These are phyloP conservation scores for Pichia sp. DNA, from an alignment of 1,139 yeast species.

Conservation along the genomic window DNA sequence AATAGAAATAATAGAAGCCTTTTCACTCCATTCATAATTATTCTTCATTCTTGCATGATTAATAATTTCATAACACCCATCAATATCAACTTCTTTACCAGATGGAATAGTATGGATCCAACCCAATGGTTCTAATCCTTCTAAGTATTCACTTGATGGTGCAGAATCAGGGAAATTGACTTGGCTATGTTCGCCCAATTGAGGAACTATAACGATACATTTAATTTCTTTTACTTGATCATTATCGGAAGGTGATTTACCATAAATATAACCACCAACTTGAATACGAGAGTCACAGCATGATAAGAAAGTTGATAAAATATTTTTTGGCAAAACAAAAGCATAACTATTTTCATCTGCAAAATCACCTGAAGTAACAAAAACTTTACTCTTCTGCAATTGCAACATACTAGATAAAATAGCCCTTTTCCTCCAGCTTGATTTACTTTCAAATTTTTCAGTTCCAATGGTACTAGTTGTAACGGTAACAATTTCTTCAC, in stretches of 20 bases:
- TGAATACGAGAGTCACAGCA: conserved; percentile 79
- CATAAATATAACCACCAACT: conserved; percentile 77
- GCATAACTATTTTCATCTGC: conserved; percentile 56
- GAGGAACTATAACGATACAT: conserved; percentile 80
- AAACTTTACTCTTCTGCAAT: conserved; percentile 70
- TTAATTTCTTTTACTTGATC: conserved; percentile 69
- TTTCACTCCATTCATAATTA: conserved; percentile 32
- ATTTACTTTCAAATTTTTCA: conserved; percentile 71
- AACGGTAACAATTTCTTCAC: conserved; percentile 91
- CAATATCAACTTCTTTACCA: conserved; percentile 41
- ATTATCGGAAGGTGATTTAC: conserved; percentile 67
- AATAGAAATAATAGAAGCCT: conserved; percentile 56
- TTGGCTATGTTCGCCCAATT: conserved; percentile 65
- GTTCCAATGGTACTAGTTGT: conserved; percentile 90
- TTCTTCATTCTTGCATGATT: conserved; percentile 46
- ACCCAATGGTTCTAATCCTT: conserved; percentile 59
- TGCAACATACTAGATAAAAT: conserved; percentile 70
- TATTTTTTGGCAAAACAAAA: conserved; percentile 74
- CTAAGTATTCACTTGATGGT: conserved; percentile 36
- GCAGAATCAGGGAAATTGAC: conserved; percentile 53
- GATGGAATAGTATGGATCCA: conserved; percentile 77
- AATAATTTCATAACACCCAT: conserved; percentile 67
- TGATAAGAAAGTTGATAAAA: conserved; percentile 70
- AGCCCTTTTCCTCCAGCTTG: conserved; percentile 90
- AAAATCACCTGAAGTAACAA: conserved; percentile 56